Evolutionary conservation across 2,329 filamentous ascomycete species (phyloP), one percentile per base, ranked within the genome.

Genomic region (Arthrobotrys entomopaga): DNA sequence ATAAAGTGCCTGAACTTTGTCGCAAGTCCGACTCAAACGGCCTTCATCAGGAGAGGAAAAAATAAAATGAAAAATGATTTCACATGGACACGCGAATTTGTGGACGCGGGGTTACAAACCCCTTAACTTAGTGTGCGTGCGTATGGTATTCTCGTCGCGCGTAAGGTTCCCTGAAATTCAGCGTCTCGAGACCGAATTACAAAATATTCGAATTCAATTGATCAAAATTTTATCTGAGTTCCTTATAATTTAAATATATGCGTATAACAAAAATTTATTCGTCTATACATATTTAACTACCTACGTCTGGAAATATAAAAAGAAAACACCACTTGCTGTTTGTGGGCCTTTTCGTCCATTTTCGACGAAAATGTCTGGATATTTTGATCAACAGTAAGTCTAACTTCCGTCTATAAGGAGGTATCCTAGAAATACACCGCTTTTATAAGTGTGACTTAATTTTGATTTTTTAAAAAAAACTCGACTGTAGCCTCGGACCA

Each of bases 1-100:
- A 46, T 42, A 67, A 59, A n/a, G 46, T 67, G 64, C 64, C 64
- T 67, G 64, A 67, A 67, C 20, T 66, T 56, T 13, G 34, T 19
- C 10, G 24, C 15, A 40, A 56, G 26, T 11, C n/a, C 1, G 24
- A 2, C 29, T 34, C 29, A 34, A 26, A 34, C 29, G 10, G 29
- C 29, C 29, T 7, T 34, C 1, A 34, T 5, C 7, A 34, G 10
- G 7, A 34, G 10, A 19, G 1, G 40, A 11, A 13, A 4, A 38
- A 46, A 65, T 19, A 20, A 65, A 49, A n/a, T n/a, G n/a, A 48
- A 2, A 40, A 58, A 8, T 10, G 24, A 19, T 46, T 22, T 67
- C 64, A 60, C 64, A 53, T 67, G 43, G 46, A 16, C 11, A 38
- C 64, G 64, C n/a, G 50, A 20, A 13, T n/a, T n/a, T n/a, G 46